phyloP scores from a whole-genome alignment of 371 early-diverging fungal species.

The Mucor piriformis region DNA sequence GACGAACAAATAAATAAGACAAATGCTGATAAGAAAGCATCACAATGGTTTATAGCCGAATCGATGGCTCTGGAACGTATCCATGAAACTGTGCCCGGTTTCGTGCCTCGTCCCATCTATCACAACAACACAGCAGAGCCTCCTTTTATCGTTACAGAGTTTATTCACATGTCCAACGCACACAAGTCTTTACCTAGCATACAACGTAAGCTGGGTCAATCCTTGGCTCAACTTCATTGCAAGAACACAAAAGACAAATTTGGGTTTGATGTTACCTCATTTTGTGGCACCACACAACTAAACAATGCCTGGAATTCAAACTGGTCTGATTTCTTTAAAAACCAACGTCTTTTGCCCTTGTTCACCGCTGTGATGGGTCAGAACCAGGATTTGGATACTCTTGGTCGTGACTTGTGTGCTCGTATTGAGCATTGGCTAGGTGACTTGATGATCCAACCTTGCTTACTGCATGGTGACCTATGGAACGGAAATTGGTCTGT shows the following conservation, averaged over 20 bases:
- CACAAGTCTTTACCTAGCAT: neutral
- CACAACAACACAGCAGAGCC: neutral
- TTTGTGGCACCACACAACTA: conserved; percentile 37
- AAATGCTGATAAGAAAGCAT: conserved; percentile 9
- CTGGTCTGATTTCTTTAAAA: conserved; percentile 33
- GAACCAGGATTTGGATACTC: conserved; percentile 10
- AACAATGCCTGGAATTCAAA: conserved; percentile 29
- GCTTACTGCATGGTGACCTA: conserved; percentile 38
- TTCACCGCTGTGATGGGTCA: conserved; percentile 13
- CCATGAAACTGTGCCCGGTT: conserved; percentile 13
- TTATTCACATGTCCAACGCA: conserved; percentile 2
- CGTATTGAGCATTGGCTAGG: conserved; percentile 22
- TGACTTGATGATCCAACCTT: neutral
- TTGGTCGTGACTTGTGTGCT: neutral
- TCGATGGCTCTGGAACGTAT: conserved; percentile 20
- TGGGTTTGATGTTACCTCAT: conserved; percentile 35
- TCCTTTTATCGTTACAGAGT: conserved; percentile 22
- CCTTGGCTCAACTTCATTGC: conserved; percentile 24
- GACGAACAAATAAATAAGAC: neutral
- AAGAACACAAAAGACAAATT: conserved; percentile 17
- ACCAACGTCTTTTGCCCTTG: conserved; percentile 29
- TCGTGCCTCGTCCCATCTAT: conserved; percentile 18
- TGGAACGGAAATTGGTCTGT: conserved; percentile 43
- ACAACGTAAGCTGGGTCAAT: conserved; percentile 8
- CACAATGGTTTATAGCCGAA: conserved; percentile 20